These are phyloP conservation scores for Annulohypoxylon bovei DNA, from an alignment of 495 filamentous ascomycete genomes.

Conservation along the genomic window DNA sequence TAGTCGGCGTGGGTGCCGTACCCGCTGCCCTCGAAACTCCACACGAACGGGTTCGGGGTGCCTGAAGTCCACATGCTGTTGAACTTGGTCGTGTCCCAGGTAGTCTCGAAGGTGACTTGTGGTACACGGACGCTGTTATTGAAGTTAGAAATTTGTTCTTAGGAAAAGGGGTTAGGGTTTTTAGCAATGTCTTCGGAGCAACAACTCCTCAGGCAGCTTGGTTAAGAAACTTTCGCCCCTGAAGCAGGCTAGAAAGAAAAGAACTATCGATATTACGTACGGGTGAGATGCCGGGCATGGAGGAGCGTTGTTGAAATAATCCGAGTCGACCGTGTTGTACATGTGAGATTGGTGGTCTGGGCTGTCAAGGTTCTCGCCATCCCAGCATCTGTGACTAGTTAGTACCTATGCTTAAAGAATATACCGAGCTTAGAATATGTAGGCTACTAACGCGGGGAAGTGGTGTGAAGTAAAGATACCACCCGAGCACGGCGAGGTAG, in stretches of 20 bases:
- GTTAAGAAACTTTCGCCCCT: too few species aligned
- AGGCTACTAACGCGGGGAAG: slow-evolving; percentile 42
- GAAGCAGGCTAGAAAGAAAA: background rate
- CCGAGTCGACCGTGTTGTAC: slow-evolving; percentile 49
- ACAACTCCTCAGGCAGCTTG: too few species aligned
- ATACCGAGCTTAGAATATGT: background rate
- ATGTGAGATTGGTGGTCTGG: slow-evolving; percentile 48
- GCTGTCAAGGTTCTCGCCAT: slow-evolving; percentile 50
- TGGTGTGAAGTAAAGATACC: slow-evolving; percentile 47
- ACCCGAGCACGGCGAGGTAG: slow-evolving; percentile 20
- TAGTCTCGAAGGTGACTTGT: slow-evolving; percentile 60
- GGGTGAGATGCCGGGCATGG: slow-evolving; percentile 33
- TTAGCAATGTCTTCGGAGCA: too few species aligned
- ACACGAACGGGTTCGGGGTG: slow-evolving; percentile 56
- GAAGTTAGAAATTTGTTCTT: background rate
- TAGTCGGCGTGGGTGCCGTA: slow-evolving; percentile 59
- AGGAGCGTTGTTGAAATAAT: slow-evolving; percentile 30
- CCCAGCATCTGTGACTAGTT: slow-evolving; percentile 44
- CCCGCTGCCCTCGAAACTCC: slow-evolving; percentile 56
- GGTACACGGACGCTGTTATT: slow-evolving; percentile 26
- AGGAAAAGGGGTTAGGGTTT: too few species aligned
- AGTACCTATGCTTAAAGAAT: background rate
- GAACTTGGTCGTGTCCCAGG: slow-evolving; percentile 61
- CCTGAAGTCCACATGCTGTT: slow-evolving; percentile 56
- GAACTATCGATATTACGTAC: background rate